phyloP scores from a whole-genome alignment of 208 protist species.

The Leishmania turanica region DNA sequence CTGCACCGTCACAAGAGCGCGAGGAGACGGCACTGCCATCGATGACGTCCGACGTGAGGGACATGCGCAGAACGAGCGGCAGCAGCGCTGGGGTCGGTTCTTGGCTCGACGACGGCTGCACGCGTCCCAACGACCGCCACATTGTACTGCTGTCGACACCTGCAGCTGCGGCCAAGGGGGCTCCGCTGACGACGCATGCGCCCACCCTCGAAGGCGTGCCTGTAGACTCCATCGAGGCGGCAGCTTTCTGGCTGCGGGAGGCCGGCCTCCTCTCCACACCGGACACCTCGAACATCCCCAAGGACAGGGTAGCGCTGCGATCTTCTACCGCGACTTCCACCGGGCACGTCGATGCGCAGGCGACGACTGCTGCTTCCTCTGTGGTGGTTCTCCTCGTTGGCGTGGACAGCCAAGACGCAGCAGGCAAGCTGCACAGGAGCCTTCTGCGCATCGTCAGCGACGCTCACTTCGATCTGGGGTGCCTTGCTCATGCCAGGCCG shows the following conservation, averaged over 20 bases:
- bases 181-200: background rate
- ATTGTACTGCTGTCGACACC: background rate
- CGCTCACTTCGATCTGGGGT: background rate
- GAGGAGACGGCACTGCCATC: background rate
- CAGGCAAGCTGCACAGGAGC: slow-evolving; percentile 19
- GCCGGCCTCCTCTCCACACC: background rate
- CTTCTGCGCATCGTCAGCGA: slow-evolving; percentile 28
- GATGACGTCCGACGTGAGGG: background rate
- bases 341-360: background rate
- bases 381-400: slow-evolving; percentile 9
- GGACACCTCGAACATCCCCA: background rate
- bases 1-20: background rate
- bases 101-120: background rate
- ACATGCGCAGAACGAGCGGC: background rate
- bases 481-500: background rate
- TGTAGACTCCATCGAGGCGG: slow-evolving; percentile 21
- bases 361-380: background rate
- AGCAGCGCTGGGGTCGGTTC: background rate
- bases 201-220: slow-evolving; percentile 20
- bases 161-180: background rate
- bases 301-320: background rate
- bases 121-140: background rate
- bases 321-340: background rate
- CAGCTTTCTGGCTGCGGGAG: slow-evolving; percentile 14
- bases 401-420: slow-evolving; percentile 22